phyloP scores from a whole-genome alignment of 108 stramenopile genomes.

The Bacterosira constricta region DNA sequence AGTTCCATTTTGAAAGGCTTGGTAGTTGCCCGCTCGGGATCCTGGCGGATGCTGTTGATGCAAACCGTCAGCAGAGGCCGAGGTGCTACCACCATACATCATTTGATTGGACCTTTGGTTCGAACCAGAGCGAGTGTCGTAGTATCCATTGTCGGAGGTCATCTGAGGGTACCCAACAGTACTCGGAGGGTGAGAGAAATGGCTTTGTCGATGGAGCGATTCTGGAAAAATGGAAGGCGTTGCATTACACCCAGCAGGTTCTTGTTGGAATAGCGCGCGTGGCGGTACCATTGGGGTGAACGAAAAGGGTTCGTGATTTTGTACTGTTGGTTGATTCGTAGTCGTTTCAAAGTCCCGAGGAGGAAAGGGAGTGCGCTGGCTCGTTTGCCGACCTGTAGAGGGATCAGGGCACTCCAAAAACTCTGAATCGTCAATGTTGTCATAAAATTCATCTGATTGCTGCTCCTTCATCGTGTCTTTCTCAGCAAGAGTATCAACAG shows the following conservation, averaged over 20 bases:
- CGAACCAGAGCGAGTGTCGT: no score
- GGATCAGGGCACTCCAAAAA: not conserved
- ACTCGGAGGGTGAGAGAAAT: not conserved
- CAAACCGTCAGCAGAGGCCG: no score
- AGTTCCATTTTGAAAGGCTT: not conserved
- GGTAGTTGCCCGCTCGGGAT: not conserved
- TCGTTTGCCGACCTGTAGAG: not conserved
- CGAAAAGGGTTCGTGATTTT: not conserved
- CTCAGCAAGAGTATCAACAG: not conserved
- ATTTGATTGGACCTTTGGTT: no score
- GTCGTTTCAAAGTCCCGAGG: not conserved
- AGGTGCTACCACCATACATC: no score
- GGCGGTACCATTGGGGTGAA: not conserved
- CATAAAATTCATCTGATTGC: not conserved
- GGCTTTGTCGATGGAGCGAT: slow-evolving; percentile 4
- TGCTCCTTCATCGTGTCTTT: not conserved
- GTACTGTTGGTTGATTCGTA: not conserved
- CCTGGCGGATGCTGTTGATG: not conserved
- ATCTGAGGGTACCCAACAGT: not conserved
- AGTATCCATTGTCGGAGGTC: not conserved
- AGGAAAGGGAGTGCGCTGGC: not conserved
- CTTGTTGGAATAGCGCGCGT: not conserved
- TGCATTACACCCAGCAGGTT: not conserved
- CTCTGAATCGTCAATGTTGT: slow-evolving; percentile 22
- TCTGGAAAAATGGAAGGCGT: slow-evolving; percentile 24